phyloP scores from a whole-genome alignment of 2,329 filamentous ascomycete species.

The Colletotrichum kahawae region DNA sequence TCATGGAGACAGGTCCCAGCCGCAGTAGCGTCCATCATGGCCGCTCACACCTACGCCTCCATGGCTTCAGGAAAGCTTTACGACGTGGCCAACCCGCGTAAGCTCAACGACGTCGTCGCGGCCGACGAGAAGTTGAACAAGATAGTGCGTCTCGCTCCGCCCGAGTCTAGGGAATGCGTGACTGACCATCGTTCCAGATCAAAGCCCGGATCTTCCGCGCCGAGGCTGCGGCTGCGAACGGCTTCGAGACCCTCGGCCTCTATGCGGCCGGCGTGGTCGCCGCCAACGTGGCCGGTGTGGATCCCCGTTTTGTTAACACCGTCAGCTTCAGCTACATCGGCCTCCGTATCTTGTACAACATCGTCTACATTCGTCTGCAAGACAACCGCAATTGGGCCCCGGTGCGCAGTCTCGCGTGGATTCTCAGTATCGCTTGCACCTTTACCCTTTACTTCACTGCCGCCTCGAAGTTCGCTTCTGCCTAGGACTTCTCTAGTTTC shows the following conservation, averaged over 20 bases:
- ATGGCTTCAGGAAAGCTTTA: slow-evolving; percentile 34
- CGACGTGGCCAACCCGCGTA: slow-evolving; percentile 44
- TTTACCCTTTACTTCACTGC: slow-evolving; percentile 47
- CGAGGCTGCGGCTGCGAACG: slow-evolving; percentile 53
- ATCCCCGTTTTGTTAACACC: slow-evolving; percentile 40
- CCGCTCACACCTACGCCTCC: slow-evolving; percentile 40
- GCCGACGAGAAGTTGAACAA: slow-evolving; percentile 37
- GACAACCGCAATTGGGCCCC: slow-evolving; percentile 41
- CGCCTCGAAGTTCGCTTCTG: slow-evolving; percentile 30
- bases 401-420: slow-evolving; percentile 45
- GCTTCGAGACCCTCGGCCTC: slow-evolving; percentile 48
- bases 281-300: slow-evolving; percentile 48
- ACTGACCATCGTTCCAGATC: slow-evolving; percentile 33
- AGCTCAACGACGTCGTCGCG: slow-evolving; percentile 32
- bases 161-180: neutral
- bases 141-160: slow-evolving; percentile 20
- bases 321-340: slow-evolving; percentile 44
- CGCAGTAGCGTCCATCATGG: slow-evolving; percentile 38
- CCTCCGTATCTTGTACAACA: slow-evolving; percentile 44
- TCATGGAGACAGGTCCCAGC: slow-evolving; percentile 42
- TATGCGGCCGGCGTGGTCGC: slow-evolving; percentile 49
- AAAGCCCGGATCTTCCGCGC: slow-evolving; percentile 61
- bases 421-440: slow-evolving; percentile 34
- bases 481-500: neutral
- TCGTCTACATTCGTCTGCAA: slow-evolving; percentile 48